Conservation (phyloP, 2,329 filamentous ascomycete species). For the Endoconidiophora polonica region DNA sequence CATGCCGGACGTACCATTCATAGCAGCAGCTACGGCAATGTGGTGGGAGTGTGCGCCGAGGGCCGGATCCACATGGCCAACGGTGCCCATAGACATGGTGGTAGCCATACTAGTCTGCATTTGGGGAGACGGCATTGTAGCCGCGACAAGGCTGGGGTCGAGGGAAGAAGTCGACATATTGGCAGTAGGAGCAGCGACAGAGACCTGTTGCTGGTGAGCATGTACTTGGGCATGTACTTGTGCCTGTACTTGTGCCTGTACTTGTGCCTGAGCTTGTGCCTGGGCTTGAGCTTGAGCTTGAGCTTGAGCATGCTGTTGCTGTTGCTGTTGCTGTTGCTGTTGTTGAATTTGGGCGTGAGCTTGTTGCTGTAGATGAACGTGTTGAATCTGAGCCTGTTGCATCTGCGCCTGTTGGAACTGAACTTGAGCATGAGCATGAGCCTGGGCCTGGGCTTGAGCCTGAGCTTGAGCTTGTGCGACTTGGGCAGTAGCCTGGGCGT, state of each 20-base stretch:
- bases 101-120: conserved; percentile 11
- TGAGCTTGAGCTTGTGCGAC: conserved; percentile 4
- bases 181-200: conserved; percentile 8
- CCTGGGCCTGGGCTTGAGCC: conserved; percentile 2
- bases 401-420: conserved; percentile 17
- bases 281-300: conserved; percentile 2
- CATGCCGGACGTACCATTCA: conserved; percentile 4
- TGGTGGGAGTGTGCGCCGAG: conserved; percentile 6
- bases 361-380: conserved; percentile 21
- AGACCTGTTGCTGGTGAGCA: conserved; percentile 2
- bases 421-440: not conserved
- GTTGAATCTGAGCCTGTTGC: conserved; percentile 21
- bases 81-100: conserved; percentile 5
- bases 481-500: conserved; percentile 7
- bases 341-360: conserved; percentile 20
- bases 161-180: conserved; percentile 10
- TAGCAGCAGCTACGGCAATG: not conserved
- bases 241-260: conserved; percentile 23
- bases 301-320: not conserved
- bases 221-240: conserved; percentile 3
- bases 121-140: conserved; percentile 9
- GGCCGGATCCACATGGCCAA: conserved; percentile 8
- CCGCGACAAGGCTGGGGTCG: conserved; percentile 9
- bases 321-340: not conserved
- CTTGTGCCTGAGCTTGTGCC: conserved; percentile 20